These are phyloP conservation scores for Schizothecium vesticola DNA, from an alignment of 495 filamentous ascomycete genomes.

Conservation along the genomic window DNA sequence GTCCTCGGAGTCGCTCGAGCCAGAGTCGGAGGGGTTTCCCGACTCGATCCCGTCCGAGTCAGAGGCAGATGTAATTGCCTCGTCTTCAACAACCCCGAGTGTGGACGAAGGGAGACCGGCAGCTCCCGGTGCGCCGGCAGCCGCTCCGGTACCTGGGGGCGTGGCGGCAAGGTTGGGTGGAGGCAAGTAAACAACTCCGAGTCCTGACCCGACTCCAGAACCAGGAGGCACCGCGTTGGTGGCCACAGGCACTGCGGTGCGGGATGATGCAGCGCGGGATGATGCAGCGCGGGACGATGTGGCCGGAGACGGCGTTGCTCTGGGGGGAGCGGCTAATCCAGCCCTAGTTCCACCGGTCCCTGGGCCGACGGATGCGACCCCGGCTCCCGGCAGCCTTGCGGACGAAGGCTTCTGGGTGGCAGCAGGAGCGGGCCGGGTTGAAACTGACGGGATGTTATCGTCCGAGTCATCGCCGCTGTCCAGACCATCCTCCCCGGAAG, in stretches of 20 bases:
- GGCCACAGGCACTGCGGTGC: not conserved
- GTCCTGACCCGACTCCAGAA: not conserved
- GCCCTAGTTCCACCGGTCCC: not conserved
- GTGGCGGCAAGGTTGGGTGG: not conserved
- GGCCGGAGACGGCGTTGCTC: not conserved
- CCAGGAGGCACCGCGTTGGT: not conserved
- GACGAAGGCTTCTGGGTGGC: not conserved
- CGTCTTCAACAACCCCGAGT: not conserved
- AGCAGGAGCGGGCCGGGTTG: not conserved
- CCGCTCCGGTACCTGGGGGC: not conserved
- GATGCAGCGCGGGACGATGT: not conserved
- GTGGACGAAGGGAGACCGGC: not conserved
- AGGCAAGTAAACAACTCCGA: not conserved
- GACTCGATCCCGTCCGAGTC: constrained; percentile 8
- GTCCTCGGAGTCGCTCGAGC: constrained; percentile 1
- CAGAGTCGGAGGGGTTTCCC: constrained; percentile 4
- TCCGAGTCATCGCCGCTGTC: not conserved
- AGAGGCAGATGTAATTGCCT: not conserved
- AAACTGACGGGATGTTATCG: not conserved
- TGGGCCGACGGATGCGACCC: not conserved
- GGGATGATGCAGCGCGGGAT: not conserved
- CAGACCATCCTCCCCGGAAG: constrained; percentile 1
- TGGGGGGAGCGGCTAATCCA: not conserved
- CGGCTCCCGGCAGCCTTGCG: not conserved
- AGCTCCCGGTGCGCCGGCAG: not conserved